phyloP scores from a whole-genome alignment of 257 asterid genomes.

The Penstemon newberryi region DNA sequence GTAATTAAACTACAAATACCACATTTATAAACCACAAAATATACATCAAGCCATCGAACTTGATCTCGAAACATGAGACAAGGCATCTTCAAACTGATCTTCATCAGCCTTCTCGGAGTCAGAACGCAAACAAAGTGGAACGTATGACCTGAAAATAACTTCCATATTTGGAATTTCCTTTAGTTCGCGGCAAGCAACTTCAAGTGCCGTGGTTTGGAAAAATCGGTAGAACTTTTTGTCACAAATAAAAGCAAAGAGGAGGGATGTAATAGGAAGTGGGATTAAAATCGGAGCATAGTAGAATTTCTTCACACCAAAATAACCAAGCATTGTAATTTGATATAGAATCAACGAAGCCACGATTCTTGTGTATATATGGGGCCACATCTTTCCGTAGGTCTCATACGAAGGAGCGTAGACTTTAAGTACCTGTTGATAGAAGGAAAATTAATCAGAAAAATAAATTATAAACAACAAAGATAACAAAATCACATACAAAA shows the following conservation, averaged over 20 bases:
- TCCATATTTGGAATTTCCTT: slow-evolving; percentile 78
- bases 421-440: slow-evolving; percentile 60
- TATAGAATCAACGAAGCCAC: slow-evolving; percentile 60
- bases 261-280: slow-evolving; percentile 57
- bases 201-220: slow-evolving; percentile 68
- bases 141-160: slow-evolving; percentile 51
- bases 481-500: too few relatives aligned
- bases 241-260: slow-evolving; percentile 51
- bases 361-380: slow-evolving; percentile 71
- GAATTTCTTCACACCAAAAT: slow-evolving; percentile 55
- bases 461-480: too few relatives aligned
- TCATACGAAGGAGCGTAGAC: slow-evolving; percentile 82
- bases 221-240: slow-evolving; percentile 56
- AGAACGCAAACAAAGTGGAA: slow-evolving; percentile 65
- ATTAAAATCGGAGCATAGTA: slow-evolving; percentile 44
- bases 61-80: slow-evolving; percentile 55
- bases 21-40: background rate
- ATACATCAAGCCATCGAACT: slow-evolving; percentile 38
- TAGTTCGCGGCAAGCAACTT: slow-evolving; percentile 57
- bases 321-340: slow-evolving; percentile 81
- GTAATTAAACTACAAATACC: slow-evolving; percentile 18
- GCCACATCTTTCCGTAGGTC: slow-evolving; percentile 90
- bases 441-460: background rate
- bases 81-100: slow-evolving; percentile 68
- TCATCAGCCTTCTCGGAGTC: slow-evolving; percentile 61